Percentiles rank a stretch among this genome's conserved stretches.
Conservation (phyloP, 2,329 filamentous ascomycete species). For the Fusarium brevicatenulatum region DNA sequence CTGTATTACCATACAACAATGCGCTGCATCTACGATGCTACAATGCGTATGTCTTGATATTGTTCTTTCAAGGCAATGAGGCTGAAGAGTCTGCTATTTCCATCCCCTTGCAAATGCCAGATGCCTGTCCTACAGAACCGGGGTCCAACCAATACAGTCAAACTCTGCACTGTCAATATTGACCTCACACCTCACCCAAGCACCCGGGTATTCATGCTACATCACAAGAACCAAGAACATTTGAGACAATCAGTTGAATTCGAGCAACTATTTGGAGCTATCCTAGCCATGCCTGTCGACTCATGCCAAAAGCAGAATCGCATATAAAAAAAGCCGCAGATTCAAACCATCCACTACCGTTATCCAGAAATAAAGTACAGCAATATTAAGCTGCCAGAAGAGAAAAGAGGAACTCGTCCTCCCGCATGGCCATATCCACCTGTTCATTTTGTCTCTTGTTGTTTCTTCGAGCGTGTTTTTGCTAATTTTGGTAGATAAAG, state of each 20-base stretch:
- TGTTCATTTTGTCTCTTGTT: slow-evolving; percentile 16
- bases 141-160: background rate
- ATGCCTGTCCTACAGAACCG: background rate
- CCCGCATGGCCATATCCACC: slow-evolving; percentile 16
- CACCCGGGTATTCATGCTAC: background rate
- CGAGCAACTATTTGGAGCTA: slow-evolving; percentile 29
- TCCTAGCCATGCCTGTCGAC: slow-evolving; percentile 30
- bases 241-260: slow-evolving; percentile 36
- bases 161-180: background rate
- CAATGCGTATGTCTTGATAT: no score
- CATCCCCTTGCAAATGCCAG: background rate
- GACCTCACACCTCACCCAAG: background rate
- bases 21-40: background rate
- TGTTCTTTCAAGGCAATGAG: background rate
- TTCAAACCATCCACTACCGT: slow-evolving; percentile 22
- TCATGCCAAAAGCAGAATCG: slow-evolving; percentile 25
- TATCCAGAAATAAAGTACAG: slow-evolving; percentile 34
- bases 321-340: slow-evolving; percentile 38
- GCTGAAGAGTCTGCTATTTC: background rate
- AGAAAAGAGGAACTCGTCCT: slow-evolving; percentile 3
- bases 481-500: slow-evolving; percentile 16
- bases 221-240: background rate
- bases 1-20: background rate
- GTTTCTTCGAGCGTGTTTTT: slow-evolving; percentile 12
- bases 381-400: slow-evolving; percentile 25